phyloP scores from a whole-genome alignment of 2,329 filamentous ascomycete genomes.

The Apiospora rasikravindrae region DNA sequence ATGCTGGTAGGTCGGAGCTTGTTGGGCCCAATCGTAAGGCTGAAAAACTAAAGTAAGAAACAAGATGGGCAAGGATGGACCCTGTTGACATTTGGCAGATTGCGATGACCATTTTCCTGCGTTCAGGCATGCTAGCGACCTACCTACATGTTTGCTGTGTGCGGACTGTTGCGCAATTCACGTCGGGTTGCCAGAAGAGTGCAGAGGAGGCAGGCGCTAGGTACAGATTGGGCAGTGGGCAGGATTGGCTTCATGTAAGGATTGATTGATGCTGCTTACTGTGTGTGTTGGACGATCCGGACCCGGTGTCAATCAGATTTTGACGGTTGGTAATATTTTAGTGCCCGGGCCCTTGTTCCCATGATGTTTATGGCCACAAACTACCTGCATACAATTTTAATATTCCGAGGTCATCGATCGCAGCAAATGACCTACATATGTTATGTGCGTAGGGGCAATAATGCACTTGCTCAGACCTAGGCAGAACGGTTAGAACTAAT shows the following conservation, averaged over 20 bases:
- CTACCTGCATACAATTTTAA: too few species aligned
- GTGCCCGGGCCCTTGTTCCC: not conserved
- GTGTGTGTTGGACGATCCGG: not conserved
- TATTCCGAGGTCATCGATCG: too few species aligned
- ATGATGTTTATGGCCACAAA: too few species aligned
- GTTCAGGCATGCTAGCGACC: not conserved
- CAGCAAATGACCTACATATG: too few species aligned
- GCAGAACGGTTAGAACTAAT: not conserved
- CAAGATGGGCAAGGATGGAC: not conserved
- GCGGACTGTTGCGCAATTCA: not conserved
- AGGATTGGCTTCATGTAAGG: not conserved
- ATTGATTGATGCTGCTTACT: not conserved
- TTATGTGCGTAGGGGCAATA: too few species aligned
- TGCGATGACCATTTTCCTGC: not conserved
- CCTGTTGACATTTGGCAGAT: not conserved
- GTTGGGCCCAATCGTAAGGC: constrained; percentile 4
- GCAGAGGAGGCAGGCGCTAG: not conserved
- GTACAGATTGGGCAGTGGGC: not conserved
- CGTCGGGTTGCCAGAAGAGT: not conserved
- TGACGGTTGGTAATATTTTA: not conserved
- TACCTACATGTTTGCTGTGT: not conserved
- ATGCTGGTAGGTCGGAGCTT: not conserved
- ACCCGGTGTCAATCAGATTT: not conserved
- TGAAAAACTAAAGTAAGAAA: not conserved
- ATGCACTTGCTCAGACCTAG: too few species aligned